Conservation (phyloP, 768 basidiomycete species). For the Tulasnella sp. region DNA sequence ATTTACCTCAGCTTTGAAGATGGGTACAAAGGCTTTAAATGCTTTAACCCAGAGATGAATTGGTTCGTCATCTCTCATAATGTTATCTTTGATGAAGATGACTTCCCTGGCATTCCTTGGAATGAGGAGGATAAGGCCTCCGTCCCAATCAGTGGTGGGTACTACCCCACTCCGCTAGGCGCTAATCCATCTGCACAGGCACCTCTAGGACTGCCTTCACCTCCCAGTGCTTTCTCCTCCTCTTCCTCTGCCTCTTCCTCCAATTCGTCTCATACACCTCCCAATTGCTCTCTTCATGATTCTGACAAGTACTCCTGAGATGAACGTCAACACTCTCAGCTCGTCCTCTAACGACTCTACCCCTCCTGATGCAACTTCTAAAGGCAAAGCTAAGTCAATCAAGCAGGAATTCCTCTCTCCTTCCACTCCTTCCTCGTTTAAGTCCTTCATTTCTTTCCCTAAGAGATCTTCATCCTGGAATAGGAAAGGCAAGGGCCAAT, state of each 20-base stretch:
- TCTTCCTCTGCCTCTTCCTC: neutral
- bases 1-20: slow-evolving; percentile 19
- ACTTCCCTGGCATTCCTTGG: slow-evolving; percentile 5
- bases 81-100: slow-evolving; percentile 17
- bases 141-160: slow-evolving; percentile 1
- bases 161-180: neutral
- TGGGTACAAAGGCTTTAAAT: slow-evolving; percentile 28
- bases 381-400: too few species aligned
- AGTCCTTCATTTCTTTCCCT: neutral
- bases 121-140: neutral
- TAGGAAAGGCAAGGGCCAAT: neutral
- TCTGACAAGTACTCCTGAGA: neutral
- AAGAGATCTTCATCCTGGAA: neutral
- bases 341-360: neutral
- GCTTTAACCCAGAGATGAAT: slow-evolving; percentile 22
- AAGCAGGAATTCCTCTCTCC: neutral
- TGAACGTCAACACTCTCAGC: neutral
- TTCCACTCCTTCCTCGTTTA: neutral
- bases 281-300: neutral
- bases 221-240: neutral
- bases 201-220: neutral
- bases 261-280: too few species aligned
- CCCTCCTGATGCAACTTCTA: neutral
- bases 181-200: neutral
- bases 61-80: slow-evolving; percentile 3